A percentile compares a stretch with the other conserved stretches of the same genome.
These are phyloP conservation scores for Aspergillus amoenus DNA, from an alignment of 2,329 filamentous ascomycete genomes.

Conservation along the genomic window DNA sequence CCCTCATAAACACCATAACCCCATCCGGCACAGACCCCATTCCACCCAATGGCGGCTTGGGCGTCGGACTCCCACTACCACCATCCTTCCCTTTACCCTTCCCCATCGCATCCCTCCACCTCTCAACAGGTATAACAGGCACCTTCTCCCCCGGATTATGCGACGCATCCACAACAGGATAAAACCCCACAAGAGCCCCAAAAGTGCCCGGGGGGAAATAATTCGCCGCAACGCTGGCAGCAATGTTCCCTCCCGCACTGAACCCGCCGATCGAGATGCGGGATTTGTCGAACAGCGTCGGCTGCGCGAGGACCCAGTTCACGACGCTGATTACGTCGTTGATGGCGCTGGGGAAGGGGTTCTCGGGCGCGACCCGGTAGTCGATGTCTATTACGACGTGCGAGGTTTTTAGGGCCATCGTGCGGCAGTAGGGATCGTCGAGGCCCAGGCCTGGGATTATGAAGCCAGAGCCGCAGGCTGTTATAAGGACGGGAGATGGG, in stretches of 20 bases:
- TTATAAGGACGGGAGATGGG: slow-evolving; percentile 26
- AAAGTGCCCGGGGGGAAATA: slow-evolving; percentile 20
- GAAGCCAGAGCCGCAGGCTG: slow-evolving; percentile 33
- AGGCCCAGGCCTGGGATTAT: slow-evolving; percentile 28
- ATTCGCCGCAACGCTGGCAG: slow-evolving; percentile 12
- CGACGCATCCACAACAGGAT: slow-evolving; percentile 25
- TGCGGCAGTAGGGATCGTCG: slow-evolving; percentile 28
- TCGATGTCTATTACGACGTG: slow-evolving; percentile 37
- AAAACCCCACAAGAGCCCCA: slow-evolving; percentile 30
- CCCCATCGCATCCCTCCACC: neutral
- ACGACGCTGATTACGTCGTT: slow-evolving; percentile 38
- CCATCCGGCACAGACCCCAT: slow-evolving; percentile 7
- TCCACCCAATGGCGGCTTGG: neutral
- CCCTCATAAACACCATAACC: slow-evolving; percentile 23
- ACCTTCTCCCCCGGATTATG: neutral
- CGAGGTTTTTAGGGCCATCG: slow-evolving; percentile 20
- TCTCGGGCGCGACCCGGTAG: slow-evolving; percentile 41
- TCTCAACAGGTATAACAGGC: neutral
- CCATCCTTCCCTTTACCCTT: neutral
- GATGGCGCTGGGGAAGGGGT: slow-evolving; percentile 38
- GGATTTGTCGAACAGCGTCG: slow-evolving; percentile 28
- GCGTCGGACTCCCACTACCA: neutral
- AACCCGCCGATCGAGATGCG: slow-evolving; percentile 40
- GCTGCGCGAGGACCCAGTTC: slow-evolving; percentile 30
- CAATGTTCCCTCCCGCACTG: slow-evolving; percentile 42